Conservation (phyloP, 139 green algal species). For the Desmodesmus armatus region DNA sequence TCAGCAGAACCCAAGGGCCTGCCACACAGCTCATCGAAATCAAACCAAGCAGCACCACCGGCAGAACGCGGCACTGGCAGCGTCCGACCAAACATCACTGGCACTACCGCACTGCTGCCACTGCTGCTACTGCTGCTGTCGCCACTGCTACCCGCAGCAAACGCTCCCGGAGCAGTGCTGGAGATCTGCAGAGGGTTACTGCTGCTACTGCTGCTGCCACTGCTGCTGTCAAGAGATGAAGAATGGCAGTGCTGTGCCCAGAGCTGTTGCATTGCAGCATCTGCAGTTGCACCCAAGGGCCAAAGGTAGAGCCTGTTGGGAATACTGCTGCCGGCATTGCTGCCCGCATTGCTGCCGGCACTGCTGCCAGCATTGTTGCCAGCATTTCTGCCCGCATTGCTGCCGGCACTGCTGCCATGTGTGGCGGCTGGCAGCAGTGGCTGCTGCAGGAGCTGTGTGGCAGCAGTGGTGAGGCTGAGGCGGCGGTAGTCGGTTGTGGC, state of each 20-base stretch:
- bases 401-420: slow-evolving; percentile 33
- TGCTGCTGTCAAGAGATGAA: neutral
- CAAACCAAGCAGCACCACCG: slow-evolving; percentile 61
- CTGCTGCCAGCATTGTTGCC: neutral
- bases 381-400: neutral
- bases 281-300: slow-evolving; percentile 42
- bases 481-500: slow-evolving; percentile 59
- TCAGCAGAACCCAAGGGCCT: slow-evolving; percentile 75
- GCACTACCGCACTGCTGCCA: slow-evolving; percentile 35
- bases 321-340: too few relatives aligned
- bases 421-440: slow-evolving; percentile 6
- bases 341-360: slow-evolving; percentile 1
- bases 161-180: neutral
- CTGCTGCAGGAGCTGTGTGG: slow-evolving; percentile 36
- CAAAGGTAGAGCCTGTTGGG: slow-evolving; percentile 56
- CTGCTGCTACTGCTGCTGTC: slow-evolving; percentile 24
- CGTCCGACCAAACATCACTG: slow-evolving; percentile 81
- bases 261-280: slow-evolving; percentile 45
- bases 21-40: slow-evolving; percentile 77
- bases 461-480: slow-evolving; percentile 30
- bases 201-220: neutral
- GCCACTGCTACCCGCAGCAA: neutral
- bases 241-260: slow-evolving; percentile 51
- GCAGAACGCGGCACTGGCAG: slow-evolving; percentile 59
- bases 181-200: neutral